Percentiles rank a stretch among this genome's conserved stretches.
phyloP scores from a whole-genome alignment of 371 early-diverging fungal species.

The Entomophthora muscae region DNA sequence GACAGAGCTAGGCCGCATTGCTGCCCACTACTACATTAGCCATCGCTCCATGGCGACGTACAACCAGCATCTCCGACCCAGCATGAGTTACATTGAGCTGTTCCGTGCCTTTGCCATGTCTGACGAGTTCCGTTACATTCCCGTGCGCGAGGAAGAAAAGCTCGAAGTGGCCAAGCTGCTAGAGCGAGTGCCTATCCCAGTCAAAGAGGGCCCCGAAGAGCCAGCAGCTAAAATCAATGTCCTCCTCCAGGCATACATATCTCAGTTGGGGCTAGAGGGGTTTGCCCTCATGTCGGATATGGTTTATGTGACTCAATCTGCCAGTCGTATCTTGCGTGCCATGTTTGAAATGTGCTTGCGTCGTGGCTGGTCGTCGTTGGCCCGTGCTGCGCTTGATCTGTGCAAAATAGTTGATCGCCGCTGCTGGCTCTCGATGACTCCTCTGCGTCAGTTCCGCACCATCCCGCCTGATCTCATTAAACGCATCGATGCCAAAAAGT shows the following conservation, averaged over 20 bases:
- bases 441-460: conserved; percentile 74
- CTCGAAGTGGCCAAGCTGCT: conserved; percentile 75
- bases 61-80: conserved; percentile 81
- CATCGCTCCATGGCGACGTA: conserved; percentile 81
- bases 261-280: conserved; percentile 75
- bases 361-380: conserved; percentile 88
- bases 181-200: conserved; percentile 88
- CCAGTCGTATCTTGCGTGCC: conserved; percentile 84
- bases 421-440: conserved; percentile 86
- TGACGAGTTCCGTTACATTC: conserved; percentile 87
- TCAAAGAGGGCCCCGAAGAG: conserved; percentile 79
- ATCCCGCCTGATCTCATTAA: conserved; percentile 72
- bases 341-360: conserved; percentile 89
- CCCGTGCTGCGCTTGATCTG: conserved; percentile 64
- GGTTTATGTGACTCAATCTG: conserved; percentile 92
- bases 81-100: conserved; percentile 81
- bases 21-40: conserved; percentile 87
- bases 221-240: conserved; percentile 89
- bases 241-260: conserved; percentile 87
- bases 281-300: conserved; percentile 91
- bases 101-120: conserved; percentile 78
- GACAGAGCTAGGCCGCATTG: conserved; percentile 90
- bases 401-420: conserved; percentile 89
- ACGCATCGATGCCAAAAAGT: conserved; percentile 80
- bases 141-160: conserved; percentile 92